Evolutionary conservation across 2,329 filamentous ascomycete species (phyloP).

Genomic region (Cercospora citrullina): DNA sequence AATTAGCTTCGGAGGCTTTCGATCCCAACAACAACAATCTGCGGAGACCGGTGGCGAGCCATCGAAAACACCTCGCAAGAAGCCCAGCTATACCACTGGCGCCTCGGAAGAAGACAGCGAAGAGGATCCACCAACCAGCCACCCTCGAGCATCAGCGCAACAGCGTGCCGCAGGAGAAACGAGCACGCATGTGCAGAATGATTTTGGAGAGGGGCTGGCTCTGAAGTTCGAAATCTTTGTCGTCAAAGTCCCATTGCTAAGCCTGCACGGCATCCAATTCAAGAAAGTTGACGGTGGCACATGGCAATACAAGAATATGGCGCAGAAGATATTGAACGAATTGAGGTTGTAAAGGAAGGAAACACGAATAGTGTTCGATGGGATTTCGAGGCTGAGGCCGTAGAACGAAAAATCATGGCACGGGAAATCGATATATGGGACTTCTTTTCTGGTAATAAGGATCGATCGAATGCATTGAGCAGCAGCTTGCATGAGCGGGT

Average conservation of each 20-base stretch:
- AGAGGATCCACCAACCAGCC: constrained; percentile 30
- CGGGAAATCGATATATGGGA: neutral
- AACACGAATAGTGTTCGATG: no score
- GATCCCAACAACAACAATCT: constrained; percentile 43
- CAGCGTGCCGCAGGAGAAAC: constrained; percentile 71
- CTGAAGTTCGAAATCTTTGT: constrained; percentile 95
- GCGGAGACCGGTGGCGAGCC: constrained; percentile 58
- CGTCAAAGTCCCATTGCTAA: constrained; percentile 92
- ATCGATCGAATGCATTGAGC: constrained; percentile 3
- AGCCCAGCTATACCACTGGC: constrained; percentile 72
- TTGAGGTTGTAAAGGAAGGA: constrained; percentile 62
- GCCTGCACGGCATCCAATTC: constrained; percentile 94
- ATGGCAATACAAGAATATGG: constrained; percentile 99
- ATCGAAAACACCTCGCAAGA: constrained; percentile 57
- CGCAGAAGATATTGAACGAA: constrained; percentile 87
- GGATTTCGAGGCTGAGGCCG: no score
- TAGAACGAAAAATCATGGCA: neutral
- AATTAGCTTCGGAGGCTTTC: constrained; percentile 79
- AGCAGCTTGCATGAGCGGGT: constrained; percentile 2
- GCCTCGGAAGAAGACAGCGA: constrained; percentile 52
- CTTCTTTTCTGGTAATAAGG: neutral
- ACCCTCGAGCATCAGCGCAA: constrained; percentile 40
- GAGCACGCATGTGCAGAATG: constrained; percentile 85
- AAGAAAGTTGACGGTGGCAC: constrained; percentile 94
- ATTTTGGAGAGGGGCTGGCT: constrained; percentile 79